Evolutionary conservation across 257 asterid genomes (phyloP).

Genomic region (Cruciata laevipes): DNA sequence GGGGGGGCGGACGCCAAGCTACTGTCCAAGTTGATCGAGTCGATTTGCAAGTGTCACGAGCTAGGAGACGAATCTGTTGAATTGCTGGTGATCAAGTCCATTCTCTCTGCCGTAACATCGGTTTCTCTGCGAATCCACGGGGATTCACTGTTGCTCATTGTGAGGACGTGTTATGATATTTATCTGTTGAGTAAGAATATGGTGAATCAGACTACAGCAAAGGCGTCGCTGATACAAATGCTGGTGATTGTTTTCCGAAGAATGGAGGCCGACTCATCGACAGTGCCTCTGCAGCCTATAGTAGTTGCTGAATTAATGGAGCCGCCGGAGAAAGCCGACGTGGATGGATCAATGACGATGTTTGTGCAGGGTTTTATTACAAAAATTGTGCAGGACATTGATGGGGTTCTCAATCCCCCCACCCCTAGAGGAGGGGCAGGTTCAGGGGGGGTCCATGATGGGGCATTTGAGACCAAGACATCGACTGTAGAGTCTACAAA

Average conservation of each 20-base stretch:
- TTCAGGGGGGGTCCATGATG: conserved; percentile 64
- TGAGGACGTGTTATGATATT: conserved; percentile 85
- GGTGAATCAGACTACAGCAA: conserved; percentile 93
- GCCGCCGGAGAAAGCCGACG: conserved; percentile 75
- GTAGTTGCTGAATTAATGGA: conserved; percentile 96
- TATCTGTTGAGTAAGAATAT: conserved; percentile 78
- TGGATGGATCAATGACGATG: conserved; percentile 72
- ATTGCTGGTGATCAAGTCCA: conserved; percentile 69
- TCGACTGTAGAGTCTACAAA: conserved; percentile 92
- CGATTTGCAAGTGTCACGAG: conserved; percentile 86
- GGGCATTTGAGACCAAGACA: conserved; percentile 94
- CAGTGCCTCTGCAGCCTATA: conserved; percentile 90
- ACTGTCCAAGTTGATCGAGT: conserved; percentile 60
- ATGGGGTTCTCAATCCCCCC: conserved; percentile 74
- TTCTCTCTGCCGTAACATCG: conserved; percentile 81
- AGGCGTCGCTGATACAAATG: conserved; percentile 96
- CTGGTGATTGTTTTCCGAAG: conserved; percentile 90
- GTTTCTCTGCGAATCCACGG: conserved; percentile 78
- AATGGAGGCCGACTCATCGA: conserved; percentile 98
- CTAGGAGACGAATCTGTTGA: conserved; percentile 78
- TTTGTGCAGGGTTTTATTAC: conserved; percentile 94
- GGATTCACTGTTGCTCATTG: conserved; percentile 77
- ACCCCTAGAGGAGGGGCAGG: conserved; percentile 48
- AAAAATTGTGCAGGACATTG: conserved; percentile 83
- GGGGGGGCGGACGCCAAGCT: conserved; percentile 68